Base-by-base conservation (phyloP, 805 yeast species). In the Candida germanica region DNA sequence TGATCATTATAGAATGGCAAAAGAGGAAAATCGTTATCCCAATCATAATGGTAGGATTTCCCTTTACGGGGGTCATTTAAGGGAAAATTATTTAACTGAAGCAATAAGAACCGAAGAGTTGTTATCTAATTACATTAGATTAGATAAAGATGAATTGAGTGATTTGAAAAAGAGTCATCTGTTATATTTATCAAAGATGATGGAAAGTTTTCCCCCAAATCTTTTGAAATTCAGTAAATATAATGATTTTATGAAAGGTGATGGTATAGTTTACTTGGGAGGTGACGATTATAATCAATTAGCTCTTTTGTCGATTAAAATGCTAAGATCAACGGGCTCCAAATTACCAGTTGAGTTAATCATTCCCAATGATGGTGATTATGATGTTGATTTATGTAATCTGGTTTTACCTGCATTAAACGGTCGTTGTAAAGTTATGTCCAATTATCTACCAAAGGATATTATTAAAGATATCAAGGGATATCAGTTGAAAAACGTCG, bases 381-480 rank as follows among this genome's bases (percentile, higher is more conserved):
- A 47, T 40, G 66, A 64, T 43, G 40, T 48, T 26, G 59, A 60
- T 29, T 52, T 64, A 22, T 65, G 71, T 46, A 46, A 49, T 35
- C 43, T 38, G 21, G 40, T 62, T 26, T 50, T 65, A 27, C 70
- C 69, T 2, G 35, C 36, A 6, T 45, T 61, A 29, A 59, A 62
- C 44, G 68, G 57, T 6, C 44, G 42, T 22, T 65, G 71, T 47
- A 55, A 52, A 41, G 69, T 78, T 35, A 62, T 86, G 59, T 69
- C 72, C 12, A 77, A 79, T 38, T 55, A 49, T 33, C 50, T 65
- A 27, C 64, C 68, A 1, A 35, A 43, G 21, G 22, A 35, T 1
- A 27, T 53, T 11, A 43, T 52, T 32, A 39, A 40, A 19, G 44
- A 49, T 13, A 44, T 64, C 26, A 38, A 45, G 18, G 60, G 66